A percentile compares a stretch with the other conserved stretches of the same genome.
Conservation (phyloP, 495 filamentous ascomycete species). For the Hypoxylon lienhwacheense region DNA sequence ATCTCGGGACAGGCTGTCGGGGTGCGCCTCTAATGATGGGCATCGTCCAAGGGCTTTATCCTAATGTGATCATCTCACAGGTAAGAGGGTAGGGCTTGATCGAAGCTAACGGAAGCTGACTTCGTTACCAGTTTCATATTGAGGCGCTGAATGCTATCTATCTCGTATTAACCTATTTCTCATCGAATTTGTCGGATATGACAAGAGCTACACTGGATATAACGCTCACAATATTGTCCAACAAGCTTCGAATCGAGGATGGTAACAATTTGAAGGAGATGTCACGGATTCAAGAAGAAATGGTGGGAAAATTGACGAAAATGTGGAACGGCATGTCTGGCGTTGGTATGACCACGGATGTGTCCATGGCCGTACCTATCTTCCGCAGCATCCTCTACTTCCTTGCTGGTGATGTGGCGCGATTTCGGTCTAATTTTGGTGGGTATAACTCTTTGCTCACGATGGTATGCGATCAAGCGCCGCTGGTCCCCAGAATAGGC, state of each 20-base stretch:
- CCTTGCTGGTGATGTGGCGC: conserved; percentile 35
- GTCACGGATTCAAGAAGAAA: conserved; percentile 3
- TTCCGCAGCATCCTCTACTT: conserved; percentile 35
- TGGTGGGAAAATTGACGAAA: conserved; percentile 4
- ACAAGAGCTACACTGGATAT: conserved; percentile 31
- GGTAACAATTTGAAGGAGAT: conserved; percentile 1
- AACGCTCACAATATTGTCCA: conserved; percentile 27
- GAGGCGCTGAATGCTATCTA: conserved; percentile 18
- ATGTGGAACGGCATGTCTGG: neutral
- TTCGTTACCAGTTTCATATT: conserved; percentile 18
- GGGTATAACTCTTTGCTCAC: conserved; percentile 25
- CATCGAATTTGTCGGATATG: conserved; percentile 6
- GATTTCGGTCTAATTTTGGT: conserved; percentile 15
- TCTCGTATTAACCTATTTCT: conserved; percentile 1
- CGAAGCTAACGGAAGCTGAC: neutral
- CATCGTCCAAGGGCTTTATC: conserved; percentile 49
- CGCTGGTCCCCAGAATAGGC: conserved; percentile 24
- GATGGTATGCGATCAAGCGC: conserved; percentile 16
- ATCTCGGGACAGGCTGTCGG: too few relatives aligned
- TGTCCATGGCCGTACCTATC: neutral
- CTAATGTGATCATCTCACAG: conserved; percentile 39
- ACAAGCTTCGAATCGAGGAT: conserved; percentile 29
- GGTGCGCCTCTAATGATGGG: conserved; percentile 44
- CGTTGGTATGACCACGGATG: neutral
- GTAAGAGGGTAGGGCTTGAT: conserved; percentile 34